phyloP scores from a whole-genome alignment of 1,284 basidiomycete genomes.

The Hypsizygus ulmarius region DNA sequence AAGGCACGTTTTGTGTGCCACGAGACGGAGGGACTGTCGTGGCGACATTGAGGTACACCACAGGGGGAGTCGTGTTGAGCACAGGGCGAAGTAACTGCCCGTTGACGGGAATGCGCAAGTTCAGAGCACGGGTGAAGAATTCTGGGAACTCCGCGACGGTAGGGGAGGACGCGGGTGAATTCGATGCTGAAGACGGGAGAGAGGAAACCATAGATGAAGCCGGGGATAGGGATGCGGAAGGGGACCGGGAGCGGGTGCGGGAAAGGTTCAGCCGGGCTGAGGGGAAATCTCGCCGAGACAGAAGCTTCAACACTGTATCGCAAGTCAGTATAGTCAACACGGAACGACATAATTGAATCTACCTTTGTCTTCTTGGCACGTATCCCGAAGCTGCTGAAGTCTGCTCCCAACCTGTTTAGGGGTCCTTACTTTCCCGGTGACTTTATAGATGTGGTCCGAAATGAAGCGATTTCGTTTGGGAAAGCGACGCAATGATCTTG shows the following conservation, averaged over 20 bases:
- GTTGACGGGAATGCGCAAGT: conserved; percentile 6
- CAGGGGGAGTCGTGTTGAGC: conserved; percentile 1
- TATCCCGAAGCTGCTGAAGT: conserved; percentile 56
- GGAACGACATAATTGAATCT: conserved; percentile 9
- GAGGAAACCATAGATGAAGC: conserved; percentile 8
- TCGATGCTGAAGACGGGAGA: conserved; percentile 15
- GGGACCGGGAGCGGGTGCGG: conserved; percentile 8
- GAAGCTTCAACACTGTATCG: conserved; percentile 23
- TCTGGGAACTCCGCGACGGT: conserved; percentile 12
- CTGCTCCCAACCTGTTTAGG: conserved; percentile 61
- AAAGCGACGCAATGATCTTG: conserved; percentile 45
- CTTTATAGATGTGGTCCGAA: conserved; percentile 48
- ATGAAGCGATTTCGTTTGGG: conserved; percentile 57
- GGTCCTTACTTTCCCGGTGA: conserved; percentile 47
- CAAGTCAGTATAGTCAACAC: background rate
- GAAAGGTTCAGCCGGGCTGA: conserved; percentile 7
- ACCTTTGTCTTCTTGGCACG: conserved; percentile 49
- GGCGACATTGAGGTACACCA: conserved; percentile 8
- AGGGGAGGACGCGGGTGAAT: conserved; percentile 18
- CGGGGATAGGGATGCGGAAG: background rate
- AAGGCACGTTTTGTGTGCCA: too few species aligned
- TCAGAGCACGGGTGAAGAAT: conserved; percentile 2
- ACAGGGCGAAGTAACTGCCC: background rate
- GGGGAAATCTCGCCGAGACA: conserved; percentile 24
- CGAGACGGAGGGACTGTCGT: too few species aligned